These are phyloP conservation scores for Populus pruinosa DNA, from an alignment of 345 rosid genomes.

Conservation along the genomic window DNA sequence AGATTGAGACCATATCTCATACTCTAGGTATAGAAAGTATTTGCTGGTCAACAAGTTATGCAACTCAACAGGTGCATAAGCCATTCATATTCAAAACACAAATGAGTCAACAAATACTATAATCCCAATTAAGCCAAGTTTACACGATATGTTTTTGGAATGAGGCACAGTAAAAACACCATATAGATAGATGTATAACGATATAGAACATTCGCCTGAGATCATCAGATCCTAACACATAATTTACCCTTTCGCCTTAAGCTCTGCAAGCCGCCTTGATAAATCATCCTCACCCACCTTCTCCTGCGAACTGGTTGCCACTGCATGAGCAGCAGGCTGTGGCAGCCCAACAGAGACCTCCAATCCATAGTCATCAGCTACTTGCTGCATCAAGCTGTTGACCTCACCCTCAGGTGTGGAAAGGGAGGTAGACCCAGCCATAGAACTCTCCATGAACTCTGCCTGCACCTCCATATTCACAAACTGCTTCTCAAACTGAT, in stretches of 20 bases:
- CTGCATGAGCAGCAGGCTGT: slow-evolving; percentile 90
- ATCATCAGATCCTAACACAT: background rate
- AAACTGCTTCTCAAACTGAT: slow-evolving; percentile 94
- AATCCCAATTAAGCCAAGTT: slow-evolving; percentile 3
- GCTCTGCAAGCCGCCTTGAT: slow-evolving; percentile 95
- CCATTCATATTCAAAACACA: background rate
- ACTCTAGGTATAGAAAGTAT: background rate
- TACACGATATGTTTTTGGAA: slow-evolving; percentile 7
- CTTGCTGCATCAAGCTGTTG: slow-evolving; percentile 98
- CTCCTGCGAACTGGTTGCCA: slow-evolving; percentile 67
- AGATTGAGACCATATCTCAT: background rate
- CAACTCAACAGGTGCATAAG: background rate
- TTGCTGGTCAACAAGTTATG: background rate
- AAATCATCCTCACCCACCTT: slow-evolving; percentile 97
- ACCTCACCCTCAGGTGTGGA: slow-evolving; percentile 99
- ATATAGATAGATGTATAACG: background rate
- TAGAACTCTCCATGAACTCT: slow-evolving; percentile 95
- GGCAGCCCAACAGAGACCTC: slow-evolving; percentile 98
- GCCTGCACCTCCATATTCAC: slow-evolving; percentile 99
- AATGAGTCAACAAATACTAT: slow-evolving; percentile 5
- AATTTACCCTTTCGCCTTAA: slow-evolving; percentile 76
- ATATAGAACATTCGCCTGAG: background rate
- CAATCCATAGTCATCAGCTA: slow-evolving; percentile 95
- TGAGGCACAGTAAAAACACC: slow-evolving; percentile 2
- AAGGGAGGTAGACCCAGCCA: slow-evolving; percentile 97